A percentile compares a stretch with the other conserved stretches of the same genome.
These are phyloP conservation scores for Aspergillaceae sp. DNA, from an alignment of 2,329 filamentous ascomycete genomes.

Conservation along the genomic window DNA sequence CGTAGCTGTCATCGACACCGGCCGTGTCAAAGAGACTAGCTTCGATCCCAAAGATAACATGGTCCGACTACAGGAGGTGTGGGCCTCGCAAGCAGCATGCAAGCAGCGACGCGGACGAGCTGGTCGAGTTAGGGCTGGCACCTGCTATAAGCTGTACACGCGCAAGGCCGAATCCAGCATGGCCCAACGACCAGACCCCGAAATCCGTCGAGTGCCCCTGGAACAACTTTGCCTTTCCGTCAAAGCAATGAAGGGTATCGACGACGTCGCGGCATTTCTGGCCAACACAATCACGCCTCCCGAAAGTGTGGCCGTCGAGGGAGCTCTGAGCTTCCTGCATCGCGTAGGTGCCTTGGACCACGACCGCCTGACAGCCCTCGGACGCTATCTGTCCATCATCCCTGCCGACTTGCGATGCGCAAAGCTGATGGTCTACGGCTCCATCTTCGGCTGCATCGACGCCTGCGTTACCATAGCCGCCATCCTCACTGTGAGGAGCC, in stretches of 20 bases:
- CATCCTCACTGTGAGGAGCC: conserved; percentile 80
- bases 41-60: conserved; percentile 90
- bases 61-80: conserved; percentile 87
- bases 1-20: conserved; percentile 89
- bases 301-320: conserved; percentile 73
- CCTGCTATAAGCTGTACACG: conserved; percentile 94
- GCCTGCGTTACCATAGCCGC: conserved; percentile 81
- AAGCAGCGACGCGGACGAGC: conserved; percentile 91
- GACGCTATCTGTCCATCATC: conserved; percentile 87
- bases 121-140: conserved; percentile 81
- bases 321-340: conserved; percentile 66
- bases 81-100: conserved; percentile 87
- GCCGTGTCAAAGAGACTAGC: conserved; percentile 91
- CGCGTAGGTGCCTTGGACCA: conserved; percentile 86
- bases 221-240: conserved; percentile 94
- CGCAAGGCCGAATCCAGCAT: conserved; percentile 74
- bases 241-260: conserved; percentile 77
- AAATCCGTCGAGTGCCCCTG: conserved; percentile 84
- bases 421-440: conserved; percentile 91
- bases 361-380: conserved; percentile 78
- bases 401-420: conserved; percentile 86
- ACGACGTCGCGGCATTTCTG: conserved; percentile 72
- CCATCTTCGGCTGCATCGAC: conserved; percentile 86
- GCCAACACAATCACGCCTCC: conserved; percentile 83
- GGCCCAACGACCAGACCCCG: conserved; percentile 80